These are phyloP conservation scores for Clavariopsis aquatica DNA, from an alignment of 495 filamentous ascomycete species.

Conservation along the genomic window DNA sequence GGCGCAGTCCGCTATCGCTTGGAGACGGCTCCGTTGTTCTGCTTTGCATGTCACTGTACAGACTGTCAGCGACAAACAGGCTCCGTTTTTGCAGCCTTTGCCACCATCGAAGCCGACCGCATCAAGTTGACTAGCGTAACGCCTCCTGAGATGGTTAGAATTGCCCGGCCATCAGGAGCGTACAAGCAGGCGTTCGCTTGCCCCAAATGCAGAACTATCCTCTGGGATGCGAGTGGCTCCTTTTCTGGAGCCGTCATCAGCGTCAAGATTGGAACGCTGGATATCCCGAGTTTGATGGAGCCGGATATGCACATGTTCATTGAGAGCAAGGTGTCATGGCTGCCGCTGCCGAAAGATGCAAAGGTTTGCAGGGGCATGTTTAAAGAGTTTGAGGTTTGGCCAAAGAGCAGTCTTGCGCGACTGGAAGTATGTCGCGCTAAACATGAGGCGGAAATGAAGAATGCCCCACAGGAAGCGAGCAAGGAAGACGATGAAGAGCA, in stretches of 20 bases:
- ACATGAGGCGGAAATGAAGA: conserved; percentile 1
- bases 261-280: conserved; percentile 25
- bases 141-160: neutral
- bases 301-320: conserved; percentile 27
- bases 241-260: neutral
- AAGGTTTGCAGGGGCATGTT: conserved; percentile 8
- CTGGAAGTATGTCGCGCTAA: neutral
- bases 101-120: conserved; percentile 16
- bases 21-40: conserved; percentile 15
- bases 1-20: conserved; percentile 13
- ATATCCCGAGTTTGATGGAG: conserved; percentile 22
- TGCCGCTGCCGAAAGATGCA: conserved; percentile 16
- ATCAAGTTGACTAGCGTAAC: conserved; percentile 4
- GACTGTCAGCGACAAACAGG: conserved; percentile 25
- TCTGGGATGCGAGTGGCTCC: conserved; percentile 8
- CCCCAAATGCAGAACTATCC: conserved; percentile 8
- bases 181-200: neutral
- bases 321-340: conserved; percentile 19
- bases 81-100: conserved; percentile 11
- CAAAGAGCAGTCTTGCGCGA: conserved; percentile 21
- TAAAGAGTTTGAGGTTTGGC: conserved; percentile 11
- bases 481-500: neutral
- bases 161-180: neutral
- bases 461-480: neutral
- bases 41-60: conserved; percentile 26